Percentiles rank a stretch among this genome's conserved stretches.
These are phyloP conservation scores for Arthroderma sp. DNA, from an alignment of 2,329 filamentous ascomycete genomes.

Conservation along the genomic window DNA sequence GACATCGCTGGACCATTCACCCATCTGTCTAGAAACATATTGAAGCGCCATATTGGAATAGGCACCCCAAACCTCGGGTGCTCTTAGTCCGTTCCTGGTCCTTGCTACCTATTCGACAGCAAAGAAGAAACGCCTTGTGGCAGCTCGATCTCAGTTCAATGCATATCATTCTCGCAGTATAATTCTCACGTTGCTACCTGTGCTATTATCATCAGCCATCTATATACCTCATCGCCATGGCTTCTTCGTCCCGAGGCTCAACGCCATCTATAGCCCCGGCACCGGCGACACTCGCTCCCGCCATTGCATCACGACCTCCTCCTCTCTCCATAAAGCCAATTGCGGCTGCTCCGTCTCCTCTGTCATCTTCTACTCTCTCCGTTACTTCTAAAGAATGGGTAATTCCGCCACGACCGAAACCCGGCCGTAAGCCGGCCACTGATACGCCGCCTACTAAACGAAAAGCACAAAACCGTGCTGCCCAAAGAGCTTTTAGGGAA, in stretches of 20 bases:
- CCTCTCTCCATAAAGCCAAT: slow-evolving; percentile 25
- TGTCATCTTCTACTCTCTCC: slow-evolving; percentile 29
- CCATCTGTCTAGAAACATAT: too few relatives aligned
- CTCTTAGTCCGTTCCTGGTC: too few relatives aligned
- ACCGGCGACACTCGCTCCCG: slow-evolving; percentile 22
- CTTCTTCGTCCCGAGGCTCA: slow-evolving; percentile 25
- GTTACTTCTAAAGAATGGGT: slow-evolving; percentile 79
- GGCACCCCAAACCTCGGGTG: too few relatives aligned
- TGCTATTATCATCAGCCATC: neutral
- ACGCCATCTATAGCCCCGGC: slow-evolving; percentile 28
- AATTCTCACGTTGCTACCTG: too few relatives aligned
- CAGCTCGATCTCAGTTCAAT: too few relatives aligned
- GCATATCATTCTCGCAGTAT: too few relatives aligned
- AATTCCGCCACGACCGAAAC: slow-evolving; percentile 77
- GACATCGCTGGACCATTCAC: too few relatives aligned
- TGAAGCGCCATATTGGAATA: too few relatives aligned
- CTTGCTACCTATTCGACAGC: too few relatives aligned
- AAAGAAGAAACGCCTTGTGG: too few relatives aligned
- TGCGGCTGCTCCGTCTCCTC: slow-evolving; percentile 24
- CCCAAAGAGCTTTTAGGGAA: slow-evolving; percentile 84
- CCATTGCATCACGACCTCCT: slow-evolving; percentile 13
- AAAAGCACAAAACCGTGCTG: slow-evolving; percentile 89
- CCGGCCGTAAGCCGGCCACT: slow-evolving; percentile 86
- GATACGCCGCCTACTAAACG: slow-evolving; percentile 76
- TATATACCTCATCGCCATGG: slow-evolving; percentile 17